Percentiles rank a stretch among this genome's conserved stretches.
Conservation (phyloP, 768 basidiomycete genomes). For the Suillus fuscotomentosus region DNA sequence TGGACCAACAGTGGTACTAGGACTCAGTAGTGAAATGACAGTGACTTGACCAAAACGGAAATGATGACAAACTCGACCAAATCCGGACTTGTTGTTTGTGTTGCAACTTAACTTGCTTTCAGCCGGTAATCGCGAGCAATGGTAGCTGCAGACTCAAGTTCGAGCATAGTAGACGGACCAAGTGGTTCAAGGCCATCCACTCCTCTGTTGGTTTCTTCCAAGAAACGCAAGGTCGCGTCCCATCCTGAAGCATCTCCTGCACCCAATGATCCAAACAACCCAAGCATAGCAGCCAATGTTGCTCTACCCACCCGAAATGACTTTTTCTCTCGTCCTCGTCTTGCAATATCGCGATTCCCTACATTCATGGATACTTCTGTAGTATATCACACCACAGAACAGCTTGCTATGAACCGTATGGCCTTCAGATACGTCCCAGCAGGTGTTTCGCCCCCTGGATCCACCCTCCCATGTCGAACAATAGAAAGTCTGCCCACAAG, state of each 20-base stretch:
- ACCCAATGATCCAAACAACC: slow-evolving; percentile 50
- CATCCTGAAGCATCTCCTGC: slow-evolving; percentile 50
- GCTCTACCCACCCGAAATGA: slow-evolving; percentile 67
- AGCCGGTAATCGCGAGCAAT: not conserved
- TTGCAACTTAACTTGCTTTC: not conserved
- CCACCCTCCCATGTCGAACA: slow-evolving; percentile 64
- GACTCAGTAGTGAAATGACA: slow-evolving; percentile 3
- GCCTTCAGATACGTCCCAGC: slow-evolving; percentile 82
- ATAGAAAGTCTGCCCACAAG: slow-evolving; percentile 75
- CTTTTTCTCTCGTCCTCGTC: slow-evolving; percentile 65
- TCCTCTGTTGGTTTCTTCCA: slow-evolving; percentile 20
- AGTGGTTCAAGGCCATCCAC: slow-evolving; percentile 23
- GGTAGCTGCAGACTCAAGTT: not conserved
- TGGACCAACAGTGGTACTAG: not conserved
- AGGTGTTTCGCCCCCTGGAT: slow-evolving; percentile 62
- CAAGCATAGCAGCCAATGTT: slow-evolving; percentile 37
- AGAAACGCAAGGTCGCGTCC: slow-evolving; percentile 56
- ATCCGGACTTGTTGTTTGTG: not conserved
- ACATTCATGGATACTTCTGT: slow-evolving; percentile 55
- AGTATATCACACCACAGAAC: slow-evolving; percentile 64
- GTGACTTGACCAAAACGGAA: not conserved
- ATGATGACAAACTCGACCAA: not conserved
- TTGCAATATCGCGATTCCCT: slow-evolving; percentile 75
- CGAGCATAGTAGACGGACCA: not conserved
- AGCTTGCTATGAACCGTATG: slow-evolving; percentile 69